Evolutionary conservation across 2,329 filamentous ascomycete species (phyloP).

Genomic region (Microcyclosporella mali): DNA sequence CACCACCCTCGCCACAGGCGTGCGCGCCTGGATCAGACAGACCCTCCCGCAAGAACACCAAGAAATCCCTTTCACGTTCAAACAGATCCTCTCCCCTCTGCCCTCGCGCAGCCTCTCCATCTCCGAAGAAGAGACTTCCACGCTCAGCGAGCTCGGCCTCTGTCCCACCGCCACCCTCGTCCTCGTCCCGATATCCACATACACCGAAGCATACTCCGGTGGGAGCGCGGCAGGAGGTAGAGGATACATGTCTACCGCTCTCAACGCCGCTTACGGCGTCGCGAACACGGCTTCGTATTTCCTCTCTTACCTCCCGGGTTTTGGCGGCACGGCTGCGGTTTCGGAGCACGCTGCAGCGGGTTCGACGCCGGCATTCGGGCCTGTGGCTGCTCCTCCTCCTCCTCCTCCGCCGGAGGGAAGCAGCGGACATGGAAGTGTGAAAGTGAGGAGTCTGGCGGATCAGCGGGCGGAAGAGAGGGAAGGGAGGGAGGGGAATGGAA

Average conservation of each 20-base stretch:
- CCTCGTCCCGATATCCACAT: constrained; percentile 63
- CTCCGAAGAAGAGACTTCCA: constrained; percentile 61
- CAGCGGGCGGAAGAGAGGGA: constrained; percentile 35
- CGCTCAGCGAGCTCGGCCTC: constrained; percentile 63
- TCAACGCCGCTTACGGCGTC: constrained; percentile 17
- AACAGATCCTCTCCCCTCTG: constrained; percentile 71
- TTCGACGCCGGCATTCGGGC: neutral
- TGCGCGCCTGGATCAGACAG: constrained; percentile 72
- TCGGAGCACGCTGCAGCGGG: constrained; percentile 8
- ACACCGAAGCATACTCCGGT: constrained; percentile 52
- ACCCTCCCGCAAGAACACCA: constrained; percentile 23
- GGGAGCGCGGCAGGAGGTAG: constrained; percentile 30
- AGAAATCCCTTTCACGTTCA: constrained; percentile 66
- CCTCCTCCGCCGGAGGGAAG: neutral
- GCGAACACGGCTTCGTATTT: constrained; percentile 18
- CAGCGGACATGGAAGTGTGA: constrained; percentile 26
- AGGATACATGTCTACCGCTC: constrained; percentile 18
- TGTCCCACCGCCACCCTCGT: constrained; percentile 77
- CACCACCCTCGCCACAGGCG: constrained; percentile 57
- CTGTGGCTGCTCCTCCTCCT: no score
- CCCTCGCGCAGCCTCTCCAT: constrained; percentile 70
- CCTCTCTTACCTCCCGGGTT: constrained; percentile 17
- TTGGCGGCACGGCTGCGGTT: constrained; percentile 15
- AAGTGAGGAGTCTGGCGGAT: constrained; percentile 43
- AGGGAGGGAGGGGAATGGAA: constrained; percentile 38